phyloP scores from a whole-genome alignment of 2,329 filamentous ascomycete genomes.

The Pyrenochaeta sp. region DNA sequence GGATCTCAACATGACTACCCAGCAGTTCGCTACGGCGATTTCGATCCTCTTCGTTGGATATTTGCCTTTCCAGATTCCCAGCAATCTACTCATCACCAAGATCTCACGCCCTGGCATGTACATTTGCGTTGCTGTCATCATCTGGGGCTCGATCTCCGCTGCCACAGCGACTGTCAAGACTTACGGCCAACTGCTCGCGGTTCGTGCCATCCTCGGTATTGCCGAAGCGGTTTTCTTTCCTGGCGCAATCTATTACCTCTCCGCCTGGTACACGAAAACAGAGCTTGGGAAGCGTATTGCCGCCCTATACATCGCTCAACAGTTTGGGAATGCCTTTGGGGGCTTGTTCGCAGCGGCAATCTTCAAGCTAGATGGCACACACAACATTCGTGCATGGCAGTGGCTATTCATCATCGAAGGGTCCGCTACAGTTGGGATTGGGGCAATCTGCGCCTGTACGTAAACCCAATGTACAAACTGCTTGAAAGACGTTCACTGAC shows the following conservation, averaged over 20 bases:
- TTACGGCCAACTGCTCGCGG: slow-evolving; percentile 26
- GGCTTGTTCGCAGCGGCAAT: slow-evolving; percentile 52
- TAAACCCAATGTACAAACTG: too few species aligned
- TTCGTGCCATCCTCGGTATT: slow-evolving; percentile 34
- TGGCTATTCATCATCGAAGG: slow-evolving; percentile 33
- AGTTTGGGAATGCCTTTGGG: slow-evolving; percentile 50
- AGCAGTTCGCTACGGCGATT: slow-evolving; percentile 37
- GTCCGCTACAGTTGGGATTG: slow-evolving; percentile 27
- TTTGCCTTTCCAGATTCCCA: slow-evolving; percentile 31
- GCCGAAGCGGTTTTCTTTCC: slow-evolving; percentile 60
- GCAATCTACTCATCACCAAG: slow-evolving; percentile 29
- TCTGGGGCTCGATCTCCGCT: slow-evolving; percentile 31
- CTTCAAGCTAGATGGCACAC: slow-evolving; percentile 33
- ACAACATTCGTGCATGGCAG: slow-evolving; percentile 41
- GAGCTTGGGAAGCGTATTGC: slow-evolving; percentile 46
- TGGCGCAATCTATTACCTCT: slow-evolving; percentile 67
- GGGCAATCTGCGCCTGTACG: slow-evolving; percentile 19
- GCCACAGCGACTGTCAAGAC: slow-evolving; percentile 24
- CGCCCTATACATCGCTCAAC: slow-evolving; percentile 46
- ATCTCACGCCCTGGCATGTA: slow-evolving; percentile 26
- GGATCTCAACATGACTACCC: slow-evolving; percentile 29
- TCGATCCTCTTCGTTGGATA: slow-evolving; percentile 65
- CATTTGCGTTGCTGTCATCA: slow-evolving; percentile 26
- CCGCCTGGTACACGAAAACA: slow-evolving; percentile 70
- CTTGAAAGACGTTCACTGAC: too few species aligned